Evolutionary conservation across 2,329 filamentous ascomycete species (phyloP).

Genomic region (Kalmusia sp.): DNA sequence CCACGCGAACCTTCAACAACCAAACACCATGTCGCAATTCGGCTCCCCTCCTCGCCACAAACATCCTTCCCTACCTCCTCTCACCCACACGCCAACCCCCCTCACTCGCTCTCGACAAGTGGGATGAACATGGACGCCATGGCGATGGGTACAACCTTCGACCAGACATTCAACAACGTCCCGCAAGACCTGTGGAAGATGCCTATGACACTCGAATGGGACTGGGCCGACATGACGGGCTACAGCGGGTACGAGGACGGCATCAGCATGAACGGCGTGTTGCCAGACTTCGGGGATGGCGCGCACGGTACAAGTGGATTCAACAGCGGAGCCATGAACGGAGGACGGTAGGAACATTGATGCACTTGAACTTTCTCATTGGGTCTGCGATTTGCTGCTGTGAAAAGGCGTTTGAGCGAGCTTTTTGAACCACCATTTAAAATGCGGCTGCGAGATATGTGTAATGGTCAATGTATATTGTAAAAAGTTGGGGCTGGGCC

Average conservation of each 20-base stretch:
- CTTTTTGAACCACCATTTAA: too few species aligned
- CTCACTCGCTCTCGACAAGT: too few species aligned
- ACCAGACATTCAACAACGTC: conserved; percentile 76
- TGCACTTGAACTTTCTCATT: too few species aligned
- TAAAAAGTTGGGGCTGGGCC: not conserved
- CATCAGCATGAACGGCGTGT: conserved; percentile 47
- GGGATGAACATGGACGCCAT: conserved; percentile 24
- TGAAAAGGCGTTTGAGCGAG: not conserved
- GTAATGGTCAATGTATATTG: conserved; percentile 1
- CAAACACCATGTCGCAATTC: conserved; percentile 34
- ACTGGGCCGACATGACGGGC: conserved; percentile 65
- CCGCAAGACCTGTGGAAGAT: conserved; percentile 94
- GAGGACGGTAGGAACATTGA: conserved; percentile 26
- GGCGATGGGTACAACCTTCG: conserved; percentile 63
- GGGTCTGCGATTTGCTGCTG: too few species aligned
- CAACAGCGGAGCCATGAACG: conserved; percentile 42
- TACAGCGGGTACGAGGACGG: conserved; percentile 45
- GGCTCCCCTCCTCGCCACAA: conserved; percentile 39
- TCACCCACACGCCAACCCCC: conserved; percentile 13
- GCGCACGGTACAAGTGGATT: conserved; percentile 40
- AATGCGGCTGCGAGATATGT: not conserved
- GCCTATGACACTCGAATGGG: conserved; percentile 96
- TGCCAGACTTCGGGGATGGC: conserved; percentile 37
- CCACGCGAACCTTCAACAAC: conserved; percentile 43
- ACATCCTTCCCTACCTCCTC: conserved; percentile 27